Evolutionary conservation across 169 alveolate genomes (phyloP).

Genomic region (Plasmodium adleri): DNA sequence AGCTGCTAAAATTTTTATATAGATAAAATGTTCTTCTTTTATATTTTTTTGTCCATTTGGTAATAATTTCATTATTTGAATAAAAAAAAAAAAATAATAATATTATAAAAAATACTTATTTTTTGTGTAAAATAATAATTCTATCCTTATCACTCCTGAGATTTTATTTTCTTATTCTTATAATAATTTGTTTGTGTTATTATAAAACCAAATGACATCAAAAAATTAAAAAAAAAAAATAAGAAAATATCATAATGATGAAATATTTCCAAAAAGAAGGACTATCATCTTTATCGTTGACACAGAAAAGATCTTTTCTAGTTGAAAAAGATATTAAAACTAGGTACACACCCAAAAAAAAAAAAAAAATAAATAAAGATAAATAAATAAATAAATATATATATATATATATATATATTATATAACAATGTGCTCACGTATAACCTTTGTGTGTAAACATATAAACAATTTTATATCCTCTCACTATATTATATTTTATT

Average conservation of each 20-base stretch:
- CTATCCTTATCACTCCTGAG: too few species aligned
- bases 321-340: conserved; percentile 68
- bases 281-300: conserved; percentile 22
- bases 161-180: not conserved
- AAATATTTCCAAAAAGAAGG: conserved; percentile 57
- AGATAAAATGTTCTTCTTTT: too few species aligned
- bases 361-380: not conserved
- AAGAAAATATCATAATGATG: conserved; percentile 7
- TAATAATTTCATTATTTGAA: too few species aligned
- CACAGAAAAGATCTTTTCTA: conserved; percentile 21
- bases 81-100: too few species aligned
- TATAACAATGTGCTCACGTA: not conserved
- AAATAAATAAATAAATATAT: conserved; percentile 5
- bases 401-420: not conserved
- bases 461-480: not conserved
- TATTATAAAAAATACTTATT: too few species aligned
- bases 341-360: conserved; percentile 23
- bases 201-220: too few species aligned
- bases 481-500: not conserved
- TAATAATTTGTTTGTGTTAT: not conserved
- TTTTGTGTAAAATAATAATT: too few species aligned
- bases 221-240: too few species aligned
- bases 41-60: too few species aligned
- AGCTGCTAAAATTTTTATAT: too few species aligned
- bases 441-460: not conserved